Conservation (phyloP, 305 asterid genomes). For the Striga hermonthica region DNA sequence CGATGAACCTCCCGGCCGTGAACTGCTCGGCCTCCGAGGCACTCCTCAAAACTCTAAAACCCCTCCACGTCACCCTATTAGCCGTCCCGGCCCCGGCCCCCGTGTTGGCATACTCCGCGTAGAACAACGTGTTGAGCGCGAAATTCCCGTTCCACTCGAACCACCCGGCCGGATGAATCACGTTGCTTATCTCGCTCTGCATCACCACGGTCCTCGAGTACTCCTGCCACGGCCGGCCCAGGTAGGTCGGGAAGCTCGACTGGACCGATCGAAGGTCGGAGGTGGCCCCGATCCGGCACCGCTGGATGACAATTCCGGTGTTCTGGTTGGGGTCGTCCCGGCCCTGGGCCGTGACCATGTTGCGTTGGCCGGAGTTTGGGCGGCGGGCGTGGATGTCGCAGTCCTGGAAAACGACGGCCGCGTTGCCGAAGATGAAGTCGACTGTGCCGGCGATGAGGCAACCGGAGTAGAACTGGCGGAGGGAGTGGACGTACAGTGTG, state of each 20-base stretch:
- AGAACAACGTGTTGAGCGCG: constrained; percentile 43
- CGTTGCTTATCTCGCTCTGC: constrained; percentile 43
- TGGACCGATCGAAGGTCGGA: constrained; percentile 40
- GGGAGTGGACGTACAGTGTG: constrained; percentile 62
- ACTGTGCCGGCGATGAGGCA: constrained; percentile 52
- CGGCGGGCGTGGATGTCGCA: constrained; percentile 58
- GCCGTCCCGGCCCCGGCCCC: constrained; percentile 47
- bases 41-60: constrained; percentile 40
- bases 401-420: constrained; percentile 46
- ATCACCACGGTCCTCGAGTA: constrained; percentile 52
- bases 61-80: constrained; percentile 50
- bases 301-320: constrained; percentile 61
- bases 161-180: constrained; percentile 55
- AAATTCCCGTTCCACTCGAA: constrained; percentile 46
- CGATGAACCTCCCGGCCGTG: constrained; percentile 42
- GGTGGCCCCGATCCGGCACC: constrained; percentile 47
- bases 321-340: constrained; percentile 58
- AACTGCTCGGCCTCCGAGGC: constrained; percentile 41
- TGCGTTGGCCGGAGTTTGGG: constrained; percentile 44
- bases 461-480: constrained; percentile 56
- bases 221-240: constrained; percentile 58
- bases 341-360: constrained; percentile 65
- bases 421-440: constrained; percentile 63
- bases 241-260: constrained; percentile 37
- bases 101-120: constrained; percentile 51